phyloP scores from a whole-genome alignment of 352 stramenopile genomes.

The Phytopythium delawarense region DNA sequence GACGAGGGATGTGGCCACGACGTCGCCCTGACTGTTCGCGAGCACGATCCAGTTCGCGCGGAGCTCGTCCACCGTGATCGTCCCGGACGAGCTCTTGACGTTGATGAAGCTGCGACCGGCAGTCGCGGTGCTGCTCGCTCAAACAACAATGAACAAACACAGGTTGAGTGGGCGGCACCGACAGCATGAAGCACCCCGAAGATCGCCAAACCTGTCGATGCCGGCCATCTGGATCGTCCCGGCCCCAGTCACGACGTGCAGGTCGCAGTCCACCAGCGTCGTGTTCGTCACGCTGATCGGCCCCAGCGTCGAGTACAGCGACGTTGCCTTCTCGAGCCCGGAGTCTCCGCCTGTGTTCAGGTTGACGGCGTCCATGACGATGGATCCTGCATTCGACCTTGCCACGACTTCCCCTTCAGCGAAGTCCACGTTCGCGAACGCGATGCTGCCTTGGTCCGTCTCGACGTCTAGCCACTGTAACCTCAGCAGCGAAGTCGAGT shows the following conservation, averaged over 20 bases:
- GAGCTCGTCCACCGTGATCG: slow-evolving; percentile 35
- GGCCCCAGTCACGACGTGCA: slow-evolving; percentile 43
- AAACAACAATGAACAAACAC: neutral
- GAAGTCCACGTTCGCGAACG: slow-evolving; percentile 36
- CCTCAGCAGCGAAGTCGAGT: slow-evolving; percentile 12
- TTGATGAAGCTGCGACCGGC: slow-evolving; percentile 46
- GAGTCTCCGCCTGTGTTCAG: slow-evolving; percentile 32
- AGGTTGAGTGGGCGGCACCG: neutral
- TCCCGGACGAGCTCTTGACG: slow-evolving; percentile 40
- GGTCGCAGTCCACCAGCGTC: slow-evolving; percentile 49
- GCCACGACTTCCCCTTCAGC: slow-evolving; percentile 29
- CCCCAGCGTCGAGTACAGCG: slow-evolving; percentile 44
- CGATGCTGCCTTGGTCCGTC: slow-evolving; percentile 47
- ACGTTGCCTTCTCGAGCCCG: slow-evolving; percentile 21
- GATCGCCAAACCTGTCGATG: slow-evolving; percentile 31
- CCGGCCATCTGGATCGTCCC: slow-evolving; percentile 33
- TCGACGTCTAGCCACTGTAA: slow-evolving; percentile 30
- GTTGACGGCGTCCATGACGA: slow-evolving; percentile 34
- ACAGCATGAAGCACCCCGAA: neutral
- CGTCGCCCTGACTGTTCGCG: slow-evolving; percentile 34
- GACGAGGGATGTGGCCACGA: slow-evolving; percentile 29
- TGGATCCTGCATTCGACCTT: slow-evolving; percentile 40
- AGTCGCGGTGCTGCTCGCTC: slow-evolving; percentile 29
- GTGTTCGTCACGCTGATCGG: slow-evolving; percentile 37
- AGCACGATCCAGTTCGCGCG: slow-evolving; percentile 60